Evolutionary conservation across 1,284 basidiomycete genomes (phyloP).

Genomic region (Inonotus hispidus): DNA sequence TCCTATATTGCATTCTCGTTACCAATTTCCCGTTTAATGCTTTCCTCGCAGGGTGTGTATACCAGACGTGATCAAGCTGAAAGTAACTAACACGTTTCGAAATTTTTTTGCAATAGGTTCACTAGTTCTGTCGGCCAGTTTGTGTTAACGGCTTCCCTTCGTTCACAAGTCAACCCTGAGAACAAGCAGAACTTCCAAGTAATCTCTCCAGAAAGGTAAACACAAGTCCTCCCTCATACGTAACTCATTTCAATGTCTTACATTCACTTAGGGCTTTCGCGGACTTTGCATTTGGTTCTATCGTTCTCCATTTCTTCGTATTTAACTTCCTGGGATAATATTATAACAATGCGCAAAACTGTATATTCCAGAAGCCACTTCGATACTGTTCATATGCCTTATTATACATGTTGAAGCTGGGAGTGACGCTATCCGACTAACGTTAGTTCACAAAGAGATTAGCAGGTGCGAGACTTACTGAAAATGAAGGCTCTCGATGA

Average conservation of each 20-base stretch:
- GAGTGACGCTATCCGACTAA: background rate
- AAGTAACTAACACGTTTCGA: background rate
- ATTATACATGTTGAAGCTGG: constrained; percentile 1
- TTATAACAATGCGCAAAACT: background rate
- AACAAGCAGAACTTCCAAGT: constrained; percentile 80
- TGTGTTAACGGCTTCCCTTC: constrained; percentile 87
- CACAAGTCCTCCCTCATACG: background rate
- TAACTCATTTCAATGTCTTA: background rate
- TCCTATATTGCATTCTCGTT: constrained; percentile 86
- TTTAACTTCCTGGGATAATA: constrained; percentile 89
- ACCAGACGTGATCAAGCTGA: background rate
- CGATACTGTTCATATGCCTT: background rate
- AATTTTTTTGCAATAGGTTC: constrained; percentile 67
- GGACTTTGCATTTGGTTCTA: constrained; percentile 91
- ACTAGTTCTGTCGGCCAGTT: constrained; percentile 94
- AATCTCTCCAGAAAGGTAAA: constrained; percentile 91
- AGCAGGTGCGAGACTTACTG: background rate
- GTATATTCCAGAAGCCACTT: background rate
- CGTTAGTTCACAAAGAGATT: background rate
- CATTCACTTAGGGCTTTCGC: constrained; percentile 75
- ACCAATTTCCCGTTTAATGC: constrained; percentile 97
- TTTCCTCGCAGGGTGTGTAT: constrained; percentile 86
- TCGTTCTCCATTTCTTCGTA: constrained; percentile 97
- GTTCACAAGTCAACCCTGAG: constrained; percentile 87
- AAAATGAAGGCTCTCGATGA: background rate